Base-by-base conservation (phyloP, 768 basidiomycete genomes). In the Mycena amicta region DNA sequence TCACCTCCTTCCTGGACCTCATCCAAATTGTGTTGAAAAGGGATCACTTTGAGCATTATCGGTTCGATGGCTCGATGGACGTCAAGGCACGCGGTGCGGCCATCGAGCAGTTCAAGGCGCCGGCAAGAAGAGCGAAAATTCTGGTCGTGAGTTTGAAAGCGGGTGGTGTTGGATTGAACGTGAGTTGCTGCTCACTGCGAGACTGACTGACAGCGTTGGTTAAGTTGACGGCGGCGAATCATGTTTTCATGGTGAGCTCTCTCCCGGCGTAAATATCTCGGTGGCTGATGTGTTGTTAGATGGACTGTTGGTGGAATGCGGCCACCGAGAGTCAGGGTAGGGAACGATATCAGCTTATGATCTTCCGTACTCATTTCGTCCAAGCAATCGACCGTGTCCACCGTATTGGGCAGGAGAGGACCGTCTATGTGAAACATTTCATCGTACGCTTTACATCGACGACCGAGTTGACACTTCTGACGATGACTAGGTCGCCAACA, bases 271-370 rank as follows among this genome's bases (percentile, higher is more conserved):
- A 12, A 25, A 5, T 27, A 12, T 31, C n/a, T 31, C 16, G 26
- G 4, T 8, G 52, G 54, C 57, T 55, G 61, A 49, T 39, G 1
- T 55, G 30, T 39, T 46, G 41, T 11, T 56, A 93, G 91, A 93
- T 93, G 91, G 92, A 93, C 66, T 93, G 90, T 64, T 93, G 92
- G 92, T 93, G 92, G 92, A 93, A 93, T 69, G 83, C 89, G 4
- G 90, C 91, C 0, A 85, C 81, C 3, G 92, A 93, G 68, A 86
- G 86, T 52, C 92, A n/a, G n/a, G n/a, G n/a, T n/a, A n/a, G n/a
- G n/a, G n/a, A n/a, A n/a, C n/a, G n/a, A n/a, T n/a, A n/a, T n/a
- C n/a, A n/a, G n/a, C n/a, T n/a, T n/a, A n/a, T n/a, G n/a, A n/a
- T n/a, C n/a, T n/a, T n/a, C n/a, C n/a, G n/a, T n/a, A n/a, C n/a